Base-by-base conservation (phyloP, 208 protist genomes). In the Phytomonas serpens region DNA sequence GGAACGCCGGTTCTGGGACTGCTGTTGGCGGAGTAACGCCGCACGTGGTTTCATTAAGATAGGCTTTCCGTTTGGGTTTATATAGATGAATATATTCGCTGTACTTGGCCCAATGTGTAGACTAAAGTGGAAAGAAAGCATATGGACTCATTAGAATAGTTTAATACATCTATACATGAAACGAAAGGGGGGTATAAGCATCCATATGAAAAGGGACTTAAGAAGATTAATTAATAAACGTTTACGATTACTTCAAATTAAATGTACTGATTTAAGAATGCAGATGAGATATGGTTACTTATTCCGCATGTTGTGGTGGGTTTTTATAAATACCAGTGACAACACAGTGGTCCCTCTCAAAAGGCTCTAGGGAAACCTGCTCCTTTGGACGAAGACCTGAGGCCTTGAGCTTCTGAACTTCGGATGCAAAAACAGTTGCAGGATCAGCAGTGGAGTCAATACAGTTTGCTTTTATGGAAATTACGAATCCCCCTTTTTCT, bases 381-480 rank as follows among this genome's bases (percentile, higher is more conserved):
- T 99, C 98, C 76, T 97, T 85, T 51, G 98, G 98, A 73, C 97
- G 98, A 67, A 99, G 94, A 52, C 97, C 90, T 19, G 92, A 90
- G 42, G 93, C 87, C 83, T 98, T 92, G 61, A 99, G 74, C 77
- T 99, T 98, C 61, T 98, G 72, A 11, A 99, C 90, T 86, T 99
- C 98, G 7, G 83, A 83, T 31, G 97, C 98, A 76, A 99, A 99
- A 32, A 99, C 99, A 16, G 90, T 86, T 51, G 92, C 96, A 23
- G 99, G 85, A 67, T 93, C 84, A 23, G 92, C 90, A 19, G 99
- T 99, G 19, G 99, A 99, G 80, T 99, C 99, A 75, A 99, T 99
- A 93, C 99, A 99, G 81, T 98, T 99, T 32, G 99, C 99, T 90
- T 99, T 99, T 85, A 99, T 99, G 63, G 98, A 99, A 71, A 99